Base-by-base conservation (phyloP, 805 yeast species). In the Candida gorgasii region DNA sequence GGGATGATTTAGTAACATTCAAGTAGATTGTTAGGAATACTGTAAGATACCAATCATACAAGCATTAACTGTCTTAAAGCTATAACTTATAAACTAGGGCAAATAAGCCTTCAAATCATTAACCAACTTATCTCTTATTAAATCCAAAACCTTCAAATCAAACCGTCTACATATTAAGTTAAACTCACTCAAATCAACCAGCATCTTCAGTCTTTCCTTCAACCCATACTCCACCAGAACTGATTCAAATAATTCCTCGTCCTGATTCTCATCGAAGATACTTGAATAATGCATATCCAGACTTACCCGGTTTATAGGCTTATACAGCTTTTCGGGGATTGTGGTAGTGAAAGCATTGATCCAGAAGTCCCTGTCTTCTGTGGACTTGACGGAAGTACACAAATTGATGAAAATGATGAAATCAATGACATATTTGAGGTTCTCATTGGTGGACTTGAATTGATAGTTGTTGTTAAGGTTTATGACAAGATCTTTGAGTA, bases 231-330 rank as follows among this genome's bases (percentile, higher is more conserved):
- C 48, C 3, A 44, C 31, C 4, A 48, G 29, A 11, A 42, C 40
- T 1, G 39, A 28, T 9, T 46, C 47, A 23, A 49, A 43, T 16
- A 55, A 36, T 24, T 47, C 59, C 27, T 55, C 58, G 24, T 51
- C 51, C 11, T 47, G 50, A 15, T 26, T 24, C 1, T 42, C 47
- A 24, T 33, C 29, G 37, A 63, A 58, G 18, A 60, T 59, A 41
- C 59, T 59, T 5, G 63, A 57, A 38, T 54, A 63, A 42, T 63
- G 66, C 19, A 34, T 43, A 29, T 61, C 65, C 44, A 61, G 51
- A 5, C 4, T 18, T 13, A 11, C 7, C 3, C n/a, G 15, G 3
- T 5, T 14, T 8, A 22, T 29, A 22, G 11, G 13, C 14, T 34
- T 8, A 34, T 20, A 22, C 2, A 5, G 18, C 13, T 34, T 20